Percentiles rank a stretch among this genome's conserved stretches.
Evolutionary conservation across 169 alveolate species (phyloP).

Genomic region (Amoebophrya sp.): DNA sequence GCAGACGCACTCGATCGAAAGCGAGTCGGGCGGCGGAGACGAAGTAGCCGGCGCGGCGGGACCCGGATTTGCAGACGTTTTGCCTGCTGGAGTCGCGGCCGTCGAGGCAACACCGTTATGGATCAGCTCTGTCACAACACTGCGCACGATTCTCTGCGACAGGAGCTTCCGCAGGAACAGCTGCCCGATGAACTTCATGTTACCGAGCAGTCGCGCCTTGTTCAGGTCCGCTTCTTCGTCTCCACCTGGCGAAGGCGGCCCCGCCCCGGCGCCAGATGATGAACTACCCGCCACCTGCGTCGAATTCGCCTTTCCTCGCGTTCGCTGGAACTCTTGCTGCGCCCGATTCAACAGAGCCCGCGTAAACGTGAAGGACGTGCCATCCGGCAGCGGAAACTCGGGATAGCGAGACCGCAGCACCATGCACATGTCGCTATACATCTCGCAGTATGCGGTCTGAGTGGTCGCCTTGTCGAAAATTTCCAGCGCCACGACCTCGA

Average conservation of each 20-base stretch:
- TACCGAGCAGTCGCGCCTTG: conserved; percentile 57
- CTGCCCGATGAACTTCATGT: conserved; percentile 64
- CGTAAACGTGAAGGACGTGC: background rate
- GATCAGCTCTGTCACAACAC: conserved; percentile 57
- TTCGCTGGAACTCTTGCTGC: conserved; percentile 10
- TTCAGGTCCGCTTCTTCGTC: conserved; percentile 1
- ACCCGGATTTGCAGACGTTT: too few species aligned
- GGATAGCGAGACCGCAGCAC: background rate
- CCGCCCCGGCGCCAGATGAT: too few species aligned
- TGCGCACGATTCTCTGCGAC: conserved; percentile 55
- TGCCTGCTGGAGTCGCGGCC: too few species aligned
- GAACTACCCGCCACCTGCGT: too few species aligned
- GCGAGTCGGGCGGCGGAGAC: too few species aligned
- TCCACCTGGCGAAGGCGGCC: too few species aligned
- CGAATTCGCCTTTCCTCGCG: too few species aligned
- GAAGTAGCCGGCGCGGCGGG: too few species aligned
- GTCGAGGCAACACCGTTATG: too few species aligned
- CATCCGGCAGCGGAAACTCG: background rate
- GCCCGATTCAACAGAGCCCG: background rate
- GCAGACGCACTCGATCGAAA: conserved; percentile 56
- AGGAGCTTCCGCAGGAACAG: conserved; percentile 61
- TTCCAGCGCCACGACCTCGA: conserved; percentile 51
- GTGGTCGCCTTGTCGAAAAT: conserved; percentile 57
- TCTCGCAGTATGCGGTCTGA: conserved; percentile 69
- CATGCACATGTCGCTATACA: conserved; percentile 65